A percentile compares a stretch with the other conserved stretches of the same genome.
These are phyloP conservation scores for Marchantia paleacea DNA, from an alignment of 225 moss, liverwort and hornwort genomes.

Conservation along the genomic window DNA sequence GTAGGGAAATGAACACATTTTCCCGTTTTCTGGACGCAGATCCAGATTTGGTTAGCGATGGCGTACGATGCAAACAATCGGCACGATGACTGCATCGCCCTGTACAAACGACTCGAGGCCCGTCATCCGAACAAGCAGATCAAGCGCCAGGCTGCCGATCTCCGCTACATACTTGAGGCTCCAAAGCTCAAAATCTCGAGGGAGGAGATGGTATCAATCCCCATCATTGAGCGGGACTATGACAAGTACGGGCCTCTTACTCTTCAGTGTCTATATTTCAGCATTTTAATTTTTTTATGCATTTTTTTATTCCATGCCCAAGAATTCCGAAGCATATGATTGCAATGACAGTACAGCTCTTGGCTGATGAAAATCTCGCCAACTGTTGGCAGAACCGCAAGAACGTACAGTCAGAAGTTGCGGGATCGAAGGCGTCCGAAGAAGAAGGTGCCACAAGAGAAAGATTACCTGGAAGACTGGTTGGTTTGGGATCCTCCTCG, in stretches of 20 bases:
- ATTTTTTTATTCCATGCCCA: too few species aligned
- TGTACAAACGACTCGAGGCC: constrained; percentile 83
- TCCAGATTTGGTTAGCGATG: constrained; percentile 98
- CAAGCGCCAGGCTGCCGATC: constrained; percentile 86
- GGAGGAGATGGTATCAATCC: constrained; percentile 97
- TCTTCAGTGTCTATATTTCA: not conserved
- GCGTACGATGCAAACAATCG: constrained; percentile 94
- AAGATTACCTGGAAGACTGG: constrained; percentile 93
- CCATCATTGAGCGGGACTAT: constrained; percentile 79
- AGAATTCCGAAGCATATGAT: not conserved
- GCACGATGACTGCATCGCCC: constrained; percentile 84
- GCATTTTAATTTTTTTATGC: not conserved
- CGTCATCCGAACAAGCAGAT: constrained; percentile 70
- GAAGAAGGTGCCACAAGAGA: constrained; percentile 48
- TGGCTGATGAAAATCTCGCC: not conserved
- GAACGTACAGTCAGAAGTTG: constrained; percentile 67
- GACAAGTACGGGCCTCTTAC: constrained; percentile 54
- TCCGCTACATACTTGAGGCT: constrained; percentile 89
- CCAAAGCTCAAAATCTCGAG: constrained; percentile 93
- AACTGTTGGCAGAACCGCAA: constrained; percentile 55
- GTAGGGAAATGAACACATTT: not conserved
- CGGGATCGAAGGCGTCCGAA: constrained; percentile 64
- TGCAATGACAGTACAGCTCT: not conserved
- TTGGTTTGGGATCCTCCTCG: constrained; percentile 95
- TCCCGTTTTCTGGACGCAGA: constrained; percentile 55